A percentile compares a stretch with the other conserved stretches of the same genome.
Evolutionary conservation across 352 stramenopile species (phyloP).

Genomic region (Halophytophthora polymorphica): DNA sequence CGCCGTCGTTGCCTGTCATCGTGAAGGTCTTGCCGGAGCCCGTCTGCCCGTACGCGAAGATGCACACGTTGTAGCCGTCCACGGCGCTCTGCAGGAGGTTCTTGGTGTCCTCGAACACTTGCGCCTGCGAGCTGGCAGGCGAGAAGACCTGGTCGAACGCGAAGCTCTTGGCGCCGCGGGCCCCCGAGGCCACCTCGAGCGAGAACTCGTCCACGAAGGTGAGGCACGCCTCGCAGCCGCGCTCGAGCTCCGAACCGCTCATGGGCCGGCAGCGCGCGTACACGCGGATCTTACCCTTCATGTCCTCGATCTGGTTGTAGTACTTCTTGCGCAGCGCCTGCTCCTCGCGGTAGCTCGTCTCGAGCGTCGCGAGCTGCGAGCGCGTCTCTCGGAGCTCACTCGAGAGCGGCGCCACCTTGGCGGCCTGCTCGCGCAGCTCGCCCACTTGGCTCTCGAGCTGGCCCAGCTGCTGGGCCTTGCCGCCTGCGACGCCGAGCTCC

Average conservation of each 20-base stretch:
- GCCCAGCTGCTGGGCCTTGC: slow-evolving; percentile 47
- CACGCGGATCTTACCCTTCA: slow-evolving; percentile 95
- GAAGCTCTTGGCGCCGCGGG: slow-evolving; percentile 84
- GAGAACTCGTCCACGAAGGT: slow-evolving; percentile 82
- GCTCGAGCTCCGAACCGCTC: slow-evolving; percentile 81
- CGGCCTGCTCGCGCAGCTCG: slow-evolving; percentile 44
- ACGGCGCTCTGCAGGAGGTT: slow-evolving; percentile 88
- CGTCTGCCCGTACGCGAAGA: slow-evolving; percentile 94
- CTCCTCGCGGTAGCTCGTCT: slow-evolving; percentile 84
- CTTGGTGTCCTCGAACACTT: slow-evolving; percentile 93
- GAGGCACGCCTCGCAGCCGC: slow-evolving; percentile 62
- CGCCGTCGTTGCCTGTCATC: slow-evolving; percentile 79
- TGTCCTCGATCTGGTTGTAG: slow-evolving; percentile 95
- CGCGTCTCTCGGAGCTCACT: slow-evolving; percentile 38
- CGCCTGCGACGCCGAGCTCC: slow-evolving; percentile 42
- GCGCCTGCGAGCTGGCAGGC: slow-evolving; percentile 60
- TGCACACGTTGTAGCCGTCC: slow-evolving; percentile 92
- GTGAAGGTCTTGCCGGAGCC: slow-evolving; percentile 93
- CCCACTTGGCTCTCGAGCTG: slow-evolving; percentile 66
- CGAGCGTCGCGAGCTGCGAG: slow-evolving; percentile 43
- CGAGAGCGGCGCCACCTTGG: slow-evolving; percentile 43
- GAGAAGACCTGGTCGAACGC: slow-evolving; percentile 90
- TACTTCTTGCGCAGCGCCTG: slow-evolving; percentile 92
- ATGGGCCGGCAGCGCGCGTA: slow-evolving; percentile 91
- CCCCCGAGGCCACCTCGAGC: slow-evolving; percentile 71